Evolutionary conservation across 768 basidiomycete species (phyloP), one percentile per base, ranked within the genome.

Genomic region (Cubamyces lactineus): DNA sequence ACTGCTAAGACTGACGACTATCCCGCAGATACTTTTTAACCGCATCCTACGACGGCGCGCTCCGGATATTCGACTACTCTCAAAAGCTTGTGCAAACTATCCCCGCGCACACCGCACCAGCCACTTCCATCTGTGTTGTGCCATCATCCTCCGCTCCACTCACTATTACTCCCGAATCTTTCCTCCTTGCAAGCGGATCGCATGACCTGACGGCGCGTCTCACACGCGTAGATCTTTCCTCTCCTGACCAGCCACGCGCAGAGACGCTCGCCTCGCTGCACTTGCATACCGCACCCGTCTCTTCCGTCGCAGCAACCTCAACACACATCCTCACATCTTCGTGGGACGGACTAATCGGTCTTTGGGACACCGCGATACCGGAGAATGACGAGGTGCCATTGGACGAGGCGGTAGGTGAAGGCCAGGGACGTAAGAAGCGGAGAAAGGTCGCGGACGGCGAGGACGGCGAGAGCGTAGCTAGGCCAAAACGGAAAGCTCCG

Each of bases 261-360:
- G 56, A 58, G 21, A 64, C 70, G 3, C 74, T 95, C 11, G 85
- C 93, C 13, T 88, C 89, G 0, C 80, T 98, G 2, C 86, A 92
- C 67, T 79, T 96, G 1, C 96, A 98, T 73, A 92, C 91, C 2
- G 83, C 84, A 0, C 87, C 94, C 0, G 76, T 98, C 38, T 88
- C 95, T 0, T 88, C 86, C 12, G 77, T 98, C 42, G 69, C 85
- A 0, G 73, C 88, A 0, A 84, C 85, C 58, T 39, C 72, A 8
- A 77, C 82, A 2, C 83, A 87, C 61, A 77, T 98, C 17, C 78
- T 98, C 38, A 94, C 94, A 0, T 82, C 90, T 0, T 91, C 91
- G 0, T 96, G 94, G 94, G 96, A 99, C 69, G 81, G 84, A 9
- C 79, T 94, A 16, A 81, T 98, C 58, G 92, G 94, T 2, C 67